Base-by-base conservation (phyloP, 352 stramenopile genomes). In the Phytopythium vexans region DNA sequence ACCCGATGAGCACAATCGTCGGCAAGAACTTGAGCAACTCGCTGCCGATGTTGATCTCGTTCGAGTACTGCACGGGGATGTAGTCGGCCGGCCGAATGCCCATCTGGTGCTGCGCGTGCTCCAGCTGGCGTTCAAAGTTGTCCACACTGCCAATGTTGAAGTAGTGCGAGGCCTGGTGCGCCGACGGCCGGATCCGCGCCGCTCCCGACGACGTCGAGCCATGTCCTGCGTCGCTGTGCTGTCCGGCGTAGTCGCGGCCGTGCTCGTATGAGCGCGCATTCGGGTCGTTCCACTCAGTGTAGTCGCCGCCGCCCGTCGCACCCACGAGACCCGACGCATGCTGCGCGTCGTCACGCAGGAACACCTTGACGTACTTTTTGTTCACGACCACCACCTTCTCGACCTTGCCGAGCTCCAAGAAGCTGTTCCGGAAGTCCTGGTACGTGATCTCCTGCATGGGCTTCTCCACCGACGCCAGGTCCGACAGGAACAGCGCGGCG, bases 111-210 rank as follows among this genome's bases (percentile, higher is more conserved):
- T 99, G 97, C 7, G 95, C 96, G 54, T 97, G 87, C 56, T 99
- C 96, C 35, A 99, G 70, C 69, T 99, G 98, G 31, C 95, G 79
- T 78, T 99, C 97, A 60, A 99, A 99, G 27, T 78, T 93, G 55
- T 99, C 97, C 8, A 99, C 94, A 57, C 82, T 98, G 15, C 97
- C 96, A 64, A 99, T 99, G 64, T 96, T 97, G 70, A 99, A 99
- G 77, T 91, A 96, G 59, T 95, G 92, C 51, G 62, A 66, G 40
- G 79, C 72, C 37, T 72, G 77, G 27, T 60, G 60, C 46, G 50
- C 47, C 10, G 60, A 37, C 48, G 68, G 75, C 8, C 15, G 51
- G 41, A 41, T 49, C 4, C 55, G 43, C n/a, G 15, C 31, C 36
- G 52, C 9, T 6, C 21, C 35, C 39, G 35, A 41, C 40, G 42